Evolutionary conservation across 2,329 filamentous ascomycete species (phyloP), one percentile per base, ranked within the genome.

Genomic region (Sporothrix phasma): DNA sequence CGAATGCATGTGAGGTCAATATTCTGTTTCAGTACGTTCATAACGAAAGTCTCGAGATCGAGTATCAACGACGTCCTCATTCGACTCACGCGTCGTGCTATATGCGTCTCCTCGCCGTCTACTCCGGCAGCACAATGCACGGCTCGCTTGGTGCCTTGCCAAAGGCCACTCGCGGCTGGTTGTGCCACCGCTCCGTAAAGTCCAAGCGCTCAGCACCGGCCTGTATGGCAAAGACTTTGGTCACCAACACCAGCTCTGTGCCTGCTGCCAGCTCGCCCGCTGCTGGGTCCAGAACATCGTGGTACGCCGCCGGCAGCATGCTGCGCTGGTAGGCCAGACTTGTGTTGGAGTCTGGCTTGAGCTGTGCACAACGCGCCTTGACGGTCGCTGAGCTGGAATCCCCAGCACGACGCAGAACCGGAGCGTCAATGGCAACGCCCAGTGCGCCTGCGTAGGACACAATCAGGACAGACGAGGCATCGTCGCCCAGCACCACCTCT

Each of bases 281-380:
- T 2, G n/a, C 5, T 1, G 37, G 3, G 8, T 26, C 47, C 2
- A 54, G 19, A 2, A 66, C 8, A 29, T 62, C 64, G 39, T 65
- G 54, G 10, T 53, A 60, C 1, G 66, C 67, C 13, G 64, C 58
- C 1, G 72, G 72, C 3, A 73, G 69, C 39, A 72, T 59, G 5
- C 69, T 72, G 34, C 71, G 64, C 61, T 69, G 69, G 26, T 60
- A 65, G 19, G 69, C 65, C 31, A 74, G 61, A 67, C 72, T 74
- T 3, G 72, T 73, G 66, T 74, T 74, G n/a, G 72, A 66, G 62
- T 73, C 71, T 3, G 71, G 69, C 51, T 71, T 71, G 56, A 72
- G 64, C 8, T 60, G 24, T 10, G 31, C 29, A 31, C 65, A 67
- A 19, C 41, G 34, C 13, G 61, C 31, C 8, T 10, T 45, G 8